Percentiles rank a stretch among this genome's conserved stretches.
Evolutionary conservation across 352 stramenopile species (phyloP).

Genomic region (Phytophthora multivora): DNA sequence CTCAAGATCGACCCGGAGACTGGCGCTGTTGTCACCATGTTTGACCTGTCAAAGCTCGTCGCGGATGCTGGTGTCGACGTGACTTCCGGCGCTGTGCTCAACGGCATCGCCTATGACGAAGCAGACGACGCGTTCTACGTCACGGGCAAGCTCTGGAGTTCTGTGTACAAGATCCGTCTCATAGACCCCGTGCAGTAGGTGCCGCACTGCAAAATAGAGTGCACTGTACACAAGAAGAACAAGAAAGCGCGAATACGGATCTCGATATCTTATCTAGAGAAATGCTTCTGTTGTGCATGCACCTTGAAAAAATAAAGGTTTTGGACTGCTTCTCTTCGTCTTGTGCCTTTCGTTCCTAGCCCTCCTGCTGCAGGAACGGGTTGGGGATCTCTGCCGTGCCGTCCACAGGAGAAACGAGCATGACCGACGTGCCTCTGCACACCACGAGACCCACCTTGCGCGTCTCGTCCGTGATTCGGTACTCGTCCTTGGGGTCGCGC

Average conservation of each 20-base stretch:
- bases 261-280: constrained; percentile 28
- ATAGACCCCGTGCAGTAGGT: constrained; percentile 42
- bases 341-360: constrained; percentile 31
- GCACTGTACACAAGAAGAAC: constrained; percentile 6
- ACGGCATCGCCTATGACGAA: constrained; percentile 93
- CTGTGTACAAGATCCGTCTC: constrained; percentile 90
- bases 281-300: background rate
- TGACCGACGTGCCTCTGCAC: constrained; percentile 92
- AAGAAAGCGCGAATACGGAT: constrained; percentile 25
- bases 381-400: constrained; percentile 93
- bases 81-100: constrained; percentile 83
- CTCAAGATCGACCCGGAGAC: constrained; percentile 92
- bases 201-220: constrained; percentile 13
- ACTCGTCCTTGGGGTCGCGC: constrained; percentile 91
- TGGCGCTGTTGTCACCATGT: constrained; percentile 87
- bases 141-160: constrained; percentile 93
- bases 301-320: background rate
- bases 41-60: constrained; percentile 80
- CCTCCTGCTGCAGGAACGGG: constrained; percentile 89
- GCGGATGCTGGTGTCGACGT: constrained; percentile 54
- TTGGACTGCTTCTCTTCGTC: background rate
- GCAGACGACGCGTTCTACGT: constrained; percentile 92
- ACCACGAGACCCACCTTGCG: constrained; percentile 94
- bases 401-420: constrained; percentile 91
- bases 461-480: constrained; percentile 90